These are phyloP conservation scores for Colletotrichum horii DNA, from an alignment of 2,329 filamentous ascomycete genomes.

Conservation along the genomic window DNA sequence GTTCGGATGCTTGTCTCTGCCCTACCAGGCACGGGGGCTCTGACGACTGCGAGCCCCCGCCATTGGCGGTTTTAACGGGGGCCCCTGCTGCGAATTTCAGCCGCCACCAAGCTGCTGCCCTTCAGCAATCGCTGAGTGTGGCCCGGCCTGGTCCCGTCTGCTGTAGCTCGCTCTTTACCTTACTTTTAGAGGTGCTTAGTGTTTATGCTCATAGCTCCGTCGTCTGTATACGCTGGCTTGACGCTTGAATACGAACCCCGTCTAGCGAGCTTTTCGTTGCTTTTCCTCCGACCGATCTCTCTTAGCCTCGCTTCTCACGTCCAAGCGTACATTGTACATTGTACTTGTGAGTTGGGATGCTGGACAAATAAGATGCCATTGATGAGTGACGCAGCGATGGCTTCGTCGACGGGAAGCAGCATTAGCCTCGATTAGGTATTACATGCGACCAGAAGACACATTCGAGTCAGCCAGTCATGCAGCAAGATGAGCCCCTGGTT, in stretches of 20 bases:
- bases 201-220: not conserved
- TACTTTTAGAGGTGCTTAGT: not conserved
- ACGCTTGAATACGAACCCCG: not conserved
- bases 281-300: constrained; percentile 10
- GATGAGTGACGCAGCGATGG: not conserved
- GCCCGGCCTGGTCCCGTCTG: not conserved
- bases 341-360: not conserved
- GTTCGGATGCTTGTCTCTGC: constrained; percentile 20
- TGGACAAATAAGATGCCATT: not conserved
- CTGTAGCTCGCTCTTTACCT: not conserved
- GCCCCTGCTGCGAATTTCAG: not conserved
- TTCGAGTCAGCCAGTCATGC: not conserved
- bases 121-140: not conserved
- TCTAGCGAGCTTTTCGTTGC: not conserved
- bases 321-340: constrained; percentile 6
- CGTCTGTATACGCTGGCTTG: not conserved
- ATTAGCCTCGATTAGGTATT: not conserved
- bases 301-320: not conserved
- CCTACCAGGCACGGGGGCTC: constrained; percentile 21
- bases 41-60: not conserved
- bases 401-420: not conserved
- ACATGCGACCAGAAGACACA: not conserved
- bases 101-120: not conserved
- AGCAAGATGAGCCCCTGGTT: not conserved
- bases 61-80: constrained; percentile 8